phyloP scores from a whole-genome alignment of 2,329 filamentous ascomycete species.

The Lecanosticta acicola region DNA sequence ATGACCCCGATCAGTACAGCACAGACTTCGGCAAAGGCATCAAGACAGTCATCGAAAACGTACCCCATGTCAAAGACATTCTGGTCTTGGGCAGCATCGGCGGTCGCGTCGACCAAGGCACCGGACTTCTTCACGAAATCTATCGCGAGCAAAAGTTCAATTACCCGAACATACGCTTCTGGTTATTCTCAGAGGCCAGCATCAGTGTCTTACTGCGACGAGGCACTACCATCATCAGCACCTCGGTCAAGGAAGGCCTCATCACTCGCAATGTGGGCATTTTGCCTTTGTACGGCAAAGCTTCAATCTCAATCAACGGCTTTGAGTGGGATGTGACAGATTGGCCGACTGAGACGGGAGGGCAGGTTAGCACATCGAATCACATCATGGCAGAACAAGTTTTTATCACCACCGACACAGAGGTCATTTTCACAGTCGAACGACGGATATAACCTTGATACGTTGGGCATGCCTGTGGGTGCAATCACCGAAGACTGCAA shows the following conservation, averaged over 20 bases:
- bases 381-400: slow-evolving; percentile 41
- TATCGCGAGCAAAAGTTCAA: slow-evolving; percentile 46
- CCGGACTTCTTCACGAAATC: slow-evolving; percentile 83
- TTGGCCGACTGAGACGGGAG: slow-evolving; percentile 61
- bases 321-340: slow-evolving; percentile 85
- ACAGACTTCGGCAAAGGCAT: slow-evolving; percentile 86
- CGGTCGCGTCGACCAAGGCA: slow-evolving; percentile 85
- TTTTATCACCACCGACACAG: slow-evolving; percentile 36
- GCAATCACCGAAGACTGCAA: no score
- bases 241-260: slow-evolving; percentile 45
- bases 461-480: no score
- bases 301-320: slow-evolving; percentile 70
- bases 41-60: slow-evolving; percentile 52
- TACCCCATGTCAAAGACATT: slow-evolving; percentile 42
- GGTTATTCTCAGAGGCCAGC: slow-evolving; percentile 73
- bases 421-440: slow-evolving; percentile 48
- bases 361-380: slow-evolving; percentile 47
- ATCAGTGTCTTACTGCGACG: slow-evolving; percentile 73
- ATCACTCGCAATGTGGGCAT: slow-evolving; percentile 82
- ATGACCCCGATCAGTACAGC: slow-evolving; percentile 73
- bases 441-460: slow-evolving; percentile 8
- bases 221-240: slow-evolving; percentile 62
- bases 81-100: slow-evolving; percentile 78
- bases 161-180: slow-evolving; percentile 52
- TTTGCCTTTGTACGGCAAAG: slow-evolving; percentile 73